Evolutionary conservation across 2,329 filamentous ascomycete species (phyloP).

Genomic region (Colletotrichum acutatum): DNA sequence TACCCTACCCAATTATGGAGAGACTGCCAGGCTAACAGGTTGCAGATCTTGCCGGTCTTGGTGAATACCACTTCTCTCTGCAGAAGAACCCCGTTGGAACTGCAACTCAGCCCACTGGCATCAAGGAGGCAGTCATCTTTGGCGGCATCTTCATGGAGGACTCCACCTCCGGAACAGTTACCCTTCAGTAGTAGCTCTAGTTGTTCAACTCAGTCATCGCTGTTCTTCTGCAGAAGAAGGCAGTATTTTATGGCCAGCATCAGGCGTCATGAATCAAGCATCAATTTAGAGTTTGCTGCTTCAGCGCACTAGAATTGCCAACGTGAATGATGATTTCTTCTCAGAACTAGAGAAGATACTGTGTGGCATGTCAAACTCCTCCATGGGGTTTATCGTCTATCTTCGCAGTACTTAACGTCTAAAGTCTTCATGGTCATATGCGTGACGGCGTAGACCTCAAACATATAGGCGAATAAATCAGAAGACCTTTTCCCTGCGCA

Average conservation of each 20-base stretch:
- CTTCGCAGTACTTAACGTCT: background rate
- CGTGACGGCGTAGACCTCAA: background rate
- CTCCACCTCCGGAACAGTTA: constrained; percentile 34
- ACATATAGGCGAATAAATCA: background rate
- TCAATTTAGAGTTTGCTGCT: background rate
- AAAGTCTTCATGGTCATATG: background rate
- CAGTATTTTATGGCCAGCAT: background rate
- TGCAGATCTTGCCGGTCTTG: constrained; percentile 46
- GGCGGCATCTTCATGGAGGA: constrained; percentile 49
- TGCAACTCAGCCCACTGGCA: constrained; percentile 44
- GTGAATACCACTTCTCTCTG: constrained; percentile 58
- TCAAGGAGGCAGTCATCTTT: constrained; percentile 46
- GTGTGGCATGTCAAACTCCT: no score
- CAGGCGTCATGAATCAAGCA: background rate
- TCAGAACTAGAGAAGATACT: no score
- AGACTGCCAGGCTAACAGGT: background rate
- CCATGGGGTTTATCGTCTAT: no score
- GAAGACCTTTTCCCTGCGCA: constrained; percentile 7
- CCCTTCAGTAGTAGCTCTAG: constrained; percentile 25
- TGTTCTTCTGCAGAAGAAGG: background rate
- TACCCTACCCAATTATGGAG: background rate
- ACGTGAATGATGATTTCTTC: background rate
- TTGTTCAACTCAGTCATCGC: background rate
- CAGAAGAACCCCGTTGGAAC: constrained; percentile 52
- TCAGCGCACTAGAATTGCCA: background rate